Evolutionary conservation across 345 rosid species (phyloP).

Genomic region (Raphanus raphanistrum): DNA sequence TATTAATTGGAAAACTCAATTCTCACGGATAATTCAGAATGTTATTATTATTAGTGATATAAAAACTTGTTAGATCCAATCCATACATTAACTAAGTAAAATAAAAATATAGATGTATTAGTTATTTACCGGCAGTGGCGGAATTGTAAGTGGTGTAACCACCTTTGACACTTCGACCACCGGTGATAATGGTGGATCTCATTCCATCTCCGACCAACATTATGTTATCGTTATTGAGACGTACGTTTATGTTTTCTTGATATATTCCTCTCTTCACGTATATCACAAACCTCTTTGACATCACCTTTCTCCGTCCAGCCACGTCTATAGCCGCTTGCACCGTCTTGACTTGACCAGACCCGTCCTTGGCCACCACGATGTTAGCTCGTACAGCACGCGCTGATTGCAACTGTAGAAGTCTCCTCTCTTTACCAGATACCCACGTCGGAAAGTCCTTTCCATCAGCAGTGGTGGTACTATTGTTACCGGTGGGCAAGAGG

Average conservation of each 20-base stretch:
- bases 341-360: slow-evolving; percentile 56
- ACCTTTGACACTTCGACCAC: slow-evolving; percentile 59
- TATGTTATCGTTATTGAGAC: slow-evolving; percentile 50
- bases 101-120: neutral
- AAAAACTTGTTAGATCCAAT: neutral
- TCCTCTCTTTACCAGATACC: slow-evolving; percentile 45
- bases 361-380: slow-evolving; percentile 64
- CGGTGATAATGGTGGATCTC: slow-evolving; percentile 61
- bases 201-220: slow-evolving; percentile 80
- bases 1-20: neutral
- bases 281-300: slow-evolving; percentile 54
- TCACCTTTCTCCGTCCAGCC: slow-evolving; percentile 58
- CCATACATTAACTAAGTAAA: neutral
- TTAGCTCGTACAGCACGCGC: slow-evolving; percentile 37
- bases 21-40: neutral
- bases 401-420: slow-evolving; percentile 40
- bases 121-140: slow-evolving; percentile 72
- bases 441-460: slow-evolving; percentile 44
- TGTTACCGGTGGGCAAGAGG: slow-evolving; percentile 33
- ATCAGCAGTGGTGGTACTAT: slow-evolving; percentile 7
- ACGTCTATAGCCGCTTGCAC: slow-evolving; percentile 62
- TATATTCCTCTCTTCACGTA: slow-evolving; percentile 78
- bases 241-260: slow-evolving; percentile 69
- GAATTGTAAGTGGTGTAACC: slow-evolving; percentile 87
- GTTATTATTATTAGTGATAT: neutral